Evolutionary conservation across 495 filamentous ascomycete species (phyloP).

Genomic region (Podospora pseudopauciseta): DNA sequence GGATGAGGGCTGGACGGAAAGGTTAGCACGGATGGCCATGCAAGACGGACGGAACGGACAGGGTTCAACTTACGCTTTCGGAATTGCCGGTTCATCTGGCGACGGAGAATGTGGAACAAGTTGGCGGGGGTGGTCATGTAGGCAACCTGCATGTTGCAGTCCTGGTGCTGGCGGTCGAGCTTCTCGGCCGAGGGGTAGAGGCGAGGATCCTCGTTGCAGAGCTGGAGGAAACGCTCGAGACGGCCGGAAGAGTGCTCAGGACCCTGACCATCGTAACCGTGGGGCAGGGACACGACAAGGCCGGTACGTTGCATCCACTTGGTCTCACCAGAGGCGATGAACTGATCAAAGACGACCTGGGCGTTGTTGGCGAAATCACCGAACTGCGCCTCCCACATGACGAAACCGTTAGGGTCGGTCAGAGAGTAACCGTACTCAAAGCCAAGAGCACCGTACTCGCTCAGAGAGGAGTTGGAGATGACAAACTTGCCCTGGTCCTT

Average conservation of each 20-base stretch:
- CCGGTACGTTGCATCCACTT: constrained; percentile 99
- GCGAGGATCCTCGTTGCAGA: constrained; percentile 96
- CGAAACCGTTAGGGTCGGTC: constrained; percentile 90
- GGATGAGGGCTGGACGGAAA: constrained; percentile 64
- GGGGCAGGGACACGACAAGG: constrained; percentile 88
- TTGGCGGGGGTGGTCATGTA: constrained; percentile 93
- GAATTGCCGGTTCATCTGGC: constrained; percentile 99
- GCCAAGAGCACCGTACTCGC: constrained; percentile 90
- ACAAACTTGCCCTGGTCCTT: constrained; percentile 90
- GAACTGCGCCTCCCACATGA: constrained; percentile 99
- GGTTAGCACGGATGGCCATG: constrained; percentile 36
- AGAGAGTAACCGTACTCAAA: constrained; percentile 99
- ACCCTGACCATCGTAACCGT: constrained; percentile 97
- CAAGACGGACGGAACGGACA: background rate
- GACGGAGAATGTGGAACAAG: constrained; percentile 90
- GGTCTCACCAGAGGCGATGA: constrained; percentile 92
- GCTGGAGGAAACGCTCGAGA: constrained; percentile 95
- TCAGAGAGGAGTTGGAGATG: constrained; percentile 95
- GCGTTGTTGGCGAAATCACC: constrained; percentile 99
- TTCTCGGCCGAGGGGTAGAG: constrained; percentile 82
- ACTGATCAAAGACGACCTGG: constrained; percentile 98
- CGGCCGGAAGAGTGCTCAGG: constrained; percentile 97
- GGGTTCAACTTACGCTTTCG: constrained; percentile 75
- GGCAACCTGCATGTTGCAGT: constrained; percentile 98
- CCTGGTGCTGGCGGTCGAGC: constrained; percentile 95